Conservation (phyloP, 805 yeast genomes). For the Zygoascus ofunaensis region DNA sequence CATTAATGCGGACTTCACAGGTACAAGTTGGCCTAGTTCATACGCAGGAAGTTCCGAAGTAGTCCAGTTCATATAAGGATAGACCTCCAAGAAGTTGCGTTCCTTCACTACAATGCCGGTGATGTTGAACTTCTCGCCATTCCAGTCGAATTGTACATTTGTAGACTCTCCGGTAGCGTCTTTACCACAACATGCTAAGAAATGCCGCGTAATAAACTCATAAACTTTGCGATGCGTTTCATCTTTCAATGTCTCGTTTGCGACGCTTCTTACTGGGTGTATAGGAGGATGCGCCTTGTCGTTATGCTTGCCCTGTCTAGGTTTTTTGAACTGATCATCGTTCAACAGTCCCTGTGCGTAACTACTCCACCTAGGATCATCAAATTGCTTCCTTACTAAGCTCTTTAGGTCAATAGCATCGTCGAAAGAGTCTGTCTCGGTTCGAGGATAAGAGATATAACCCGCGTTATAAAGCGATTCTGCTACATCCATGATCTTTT, state of each 20-base stretch:
- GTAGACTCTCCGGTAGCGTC: constrained; percentile 78
- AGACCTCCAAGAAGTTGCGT: constrained; percentile 72
- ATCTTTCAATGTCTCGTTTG: constrained; percentile 19
- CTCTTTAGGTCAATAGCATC: constrained; percentile 57
- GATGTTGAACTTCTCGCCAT: constrained; percentile 59
- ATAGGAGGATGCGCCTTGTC: constrained; percentile 99
- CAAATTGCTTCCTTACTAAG: constrained; percentile 52
- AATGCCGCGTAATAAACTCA: constrained; percentile 77
- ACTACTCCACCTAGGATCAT: constrained; percentile 55
- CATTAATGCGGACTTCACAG: constrained; percentile 48
- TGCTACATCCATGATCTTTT: constrained; percentile 63
- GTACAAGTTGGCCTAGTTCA: constrained; percentile 45
- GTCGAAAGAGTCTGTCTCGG: constrained; percentile 90
- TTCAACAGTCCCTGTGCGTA: constrained; percentile 46
- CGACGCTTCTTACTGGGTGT: constrained; percentile 56
- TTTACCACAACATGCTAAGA: constrained; percentile 82
- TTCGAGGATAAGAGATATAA: constrained; percentile 88
- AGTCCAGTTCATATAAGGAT: constrained; percentile 72
- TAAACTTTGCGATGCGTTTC: constrained; percentile 58
- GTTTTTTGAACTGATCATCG: constrained; percentile 43
- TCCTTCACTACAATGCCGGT: constrained; percentile 69
- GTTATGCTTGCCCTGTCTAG: constrained; percentile 73
- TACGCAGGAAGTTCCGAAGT: constrained; percentile 54
- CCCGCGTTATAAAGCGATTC: constrained; percentile 82
- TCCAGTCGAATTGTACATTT: constrained; percentile 63